These are phyloP conservation scores for Alternaria triticimaculans DNA, from an alignment of 2,329 filamentous ascomycete species.

Conservation along the genomic window DNA sequence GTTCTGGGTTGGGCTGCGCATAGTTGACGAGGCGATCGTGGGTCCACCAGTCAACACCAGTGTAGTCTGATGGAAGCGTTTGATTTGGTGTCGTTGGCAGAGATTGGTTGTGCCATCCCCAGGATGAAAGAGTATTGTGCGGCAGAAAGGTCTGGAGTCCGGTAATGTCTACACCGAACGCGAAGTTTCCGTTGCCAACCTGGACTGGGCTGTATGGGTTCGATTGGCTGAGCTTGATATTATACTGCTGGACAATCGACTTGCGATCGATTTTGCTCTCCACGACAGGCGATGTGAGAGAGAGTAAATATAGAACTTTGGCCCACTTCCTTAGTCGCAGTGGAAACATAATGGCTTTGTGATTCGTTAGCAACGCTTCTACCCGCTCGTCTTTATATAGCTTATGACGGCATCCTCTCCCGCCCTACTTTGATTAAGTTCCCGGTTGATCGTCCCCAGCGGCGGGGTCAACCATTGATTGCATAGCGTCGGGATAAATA, in stretches of 20 bases:
- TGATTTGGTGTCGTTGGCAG: conserved; percentile 50
- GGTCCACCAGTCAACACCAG: conserved; percentile 54
- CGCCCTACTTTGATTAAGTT: conserved; percentile 28
- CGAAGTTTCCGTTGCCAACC: conserved; percentile 58
- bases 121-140: conserved; percentile 53
- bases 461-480: conserved; percentile 29
- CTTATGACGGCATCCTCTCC: conserved; percentile 1
- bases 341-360: conserved; percentile 15
- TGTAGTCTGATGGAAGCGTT: conserved; percentile 48
- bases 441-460: conserved; percentile 18
- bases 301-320: conserved; percentile 6
- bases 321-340: conserved; percentile 1
- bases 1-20: conserved; percentile 50
- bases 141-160: conserved; percentile 55
- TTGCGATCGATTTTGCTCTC: conserved; percentile 38
- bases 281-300: not conserved
- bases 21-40: conserved; percentile 54
- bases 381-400: conserved; percentile 9
- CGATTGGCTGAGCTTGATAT: conserved; percentile 57
- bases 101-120: conserved; percentile 56
- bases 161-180: conserved; percentile 56
- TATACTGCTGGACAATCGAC: conserved; percentile 49
- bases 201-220: conserved; percentile 60
- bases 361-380: not conserved
- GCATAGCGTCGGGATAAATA: conserved; percentile 15